Evolutionary conservation across 768 basidiomycete species (phyloP).

Genomic region (Hericium coralloides): DNA sequence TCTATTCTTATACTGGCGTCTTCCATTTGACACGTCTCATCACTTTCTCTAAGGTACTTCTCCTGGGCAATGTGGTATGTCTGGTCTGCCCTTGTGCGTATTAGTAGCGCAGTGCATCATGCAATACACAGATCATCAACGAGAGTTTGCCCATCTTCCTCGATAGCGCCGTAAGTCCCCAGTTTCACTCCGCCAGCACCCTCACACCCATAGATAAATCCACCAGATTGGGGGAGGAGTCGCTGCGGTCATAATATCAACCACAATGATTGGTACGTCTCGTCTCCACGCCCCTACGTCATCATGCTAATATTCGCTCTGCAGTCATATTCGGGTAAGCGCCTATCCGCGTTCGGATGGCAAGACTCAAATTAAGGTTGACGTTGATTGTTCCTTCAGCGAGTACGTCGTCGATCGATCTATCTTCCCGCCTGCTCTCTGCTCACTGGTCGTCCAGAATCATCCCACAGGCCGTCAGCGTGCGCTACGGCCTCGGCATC

Average conservation of each 20-base stretch:
- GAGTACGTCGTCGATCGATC: constrained; percentile 3
- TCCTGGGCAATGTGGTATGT: constrained; percentile 81
- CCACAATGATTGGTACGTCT: constrained; percentile 54
- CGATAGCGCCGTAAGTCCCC: constrained; percentile 47
- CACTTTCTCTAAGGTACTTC: constrained; percentile 47
- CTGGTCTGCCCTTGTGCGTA: background rate
- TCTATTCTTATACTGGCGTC: constrained; percentile 9
- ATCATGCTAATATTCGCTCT: constrained; percentile 1
- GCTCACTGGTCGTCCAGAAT: constrained; percentile 30
- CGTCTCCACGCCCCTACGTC: background rate
- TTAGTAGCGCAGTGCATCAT: background rate
- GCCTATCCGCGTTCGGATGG: background rate
- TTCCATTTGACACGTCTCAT: background rate
- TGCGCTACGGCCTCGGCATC: constrained; percentile 48
- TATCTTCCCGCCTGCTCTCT: background rate
- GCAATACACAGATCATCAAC: constrained; percentile 51
- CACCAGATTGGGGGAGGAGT: constrained; percentile 55
- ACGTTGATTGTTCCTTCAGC: background rate
- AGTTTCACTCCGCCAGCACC: background rate
- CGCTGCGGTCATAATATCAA: constrained; percentile 72
- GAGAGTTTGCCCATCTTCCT: constrained; percentile 80
- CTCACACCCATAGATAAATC: background rate
- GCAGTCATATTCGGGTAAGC: constrained; percentile 77
- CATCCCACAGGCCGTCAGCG: constrained; percentile 67
- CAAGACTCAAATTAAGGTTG: background rate